Evolutionary conservation across 1,284 basidiomycete genomes (phyloP).

Genomic region (Vanrija sp.): DNA sequence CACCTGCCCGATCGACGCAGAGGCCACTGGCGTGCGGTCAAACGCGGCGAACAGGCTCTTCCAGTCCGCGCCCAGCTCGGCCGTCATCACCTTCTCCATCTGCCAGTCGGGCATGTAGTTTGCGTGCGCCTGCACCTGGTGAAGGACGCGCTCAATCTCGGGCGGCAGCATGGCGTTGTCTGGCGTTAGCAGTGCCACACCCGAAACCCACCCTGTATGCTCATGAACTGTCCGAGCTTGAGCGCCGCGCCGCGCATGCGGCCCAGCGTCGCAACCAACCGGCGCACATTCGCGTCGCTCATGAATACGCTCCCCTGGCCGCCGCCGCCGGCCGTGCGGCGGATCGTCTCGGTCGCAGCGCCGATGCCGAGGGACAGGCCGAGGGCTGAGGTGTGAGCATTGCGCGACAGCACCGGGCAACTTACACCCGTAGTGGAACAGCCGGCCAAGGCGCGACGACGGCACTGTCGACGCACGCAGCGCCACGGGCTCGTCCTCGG

Average conservation of each 20-base stretch:
- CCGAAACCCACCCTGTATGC: constrained; percentile 73
- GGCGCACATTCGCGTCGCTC: constrained; percentile 82
- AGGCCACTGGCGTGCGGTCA: constrained; percentile 83
- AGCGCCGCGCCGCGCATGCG: constrained; percentile 95
- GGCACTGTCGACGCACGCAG: constrained; percentile 59
- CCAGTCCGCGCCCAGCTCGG: constrained; percentile 77
- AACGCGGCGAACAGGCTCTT: constrained; percentile 67
- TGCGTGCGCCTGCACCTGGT: constrained; percentile 88
- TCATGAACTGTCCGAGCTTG: constrained; percentile 95
- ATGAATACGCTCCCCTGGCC: constrained; percentile 60
- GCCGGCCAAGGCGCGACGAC: constrained; percentile 74
- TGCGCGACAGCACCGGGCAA: constrained; percentile 57
- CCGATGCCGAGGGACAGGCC: constrained; percentile 50
- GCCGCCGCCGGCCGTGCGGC: constrained; percentile 41
- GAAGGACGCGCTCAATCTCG: constrained; percentile 82
- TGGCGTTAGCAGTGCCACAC: constrained; percentile 4
- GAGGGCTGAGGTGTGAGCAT: constrained; percentile 59
- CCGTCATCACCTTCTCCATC: constrained; percentile 80
- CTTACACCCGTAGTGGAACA: constrained; percentile 89
- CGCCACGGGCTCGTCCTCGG: constrained; percentile 29
- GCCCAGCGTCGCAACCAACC: constrained; percentile 85
- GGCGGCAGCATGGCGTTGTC: constrained; percentile 84
- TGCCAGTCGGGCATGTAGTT: constrained; percentile 99
- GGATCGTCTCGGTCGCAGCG: constrained; percentile 51
- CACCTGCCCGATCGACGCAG: constrained; percentile 96